These are phyloP conservation scores for Cladosporium velox DNA, from an alignment of 2,329 filamentous ascomycete species.

Conservation along the genomic window DNA sequence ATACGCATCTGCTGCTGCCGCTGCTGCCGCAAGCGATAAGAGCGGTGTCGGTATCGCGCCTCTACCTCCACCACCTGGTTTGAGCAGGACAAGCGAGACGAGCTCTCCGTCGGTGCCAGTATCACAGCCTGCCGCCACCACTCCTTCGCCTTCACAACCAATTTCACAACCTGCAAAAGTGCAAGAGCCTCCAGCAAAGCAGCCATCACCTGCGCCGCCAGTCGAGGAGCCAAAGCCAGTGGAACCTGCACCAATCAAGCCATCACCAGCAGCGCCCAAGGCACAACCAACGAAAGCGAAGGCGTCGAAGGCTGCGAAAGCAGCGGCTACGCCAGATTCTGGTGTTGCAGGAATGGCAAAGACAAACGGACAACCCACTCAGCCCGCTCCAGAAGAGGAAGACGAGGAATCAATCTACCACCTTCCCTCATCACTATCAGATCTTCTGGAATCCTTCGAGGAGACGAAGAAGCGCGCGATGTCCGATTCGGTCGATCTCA, in stretches of 20 bases:
- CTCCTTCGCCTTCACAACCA: conserved; percentile 37
- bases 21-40: conserved; percentile 80
- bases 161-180: conserved; percentile 30
- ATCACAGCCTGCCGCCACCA: conserved; percentile 47
- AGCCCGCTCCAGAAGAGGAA: conserved; percentile 52
- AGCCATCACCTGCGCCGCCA: conserved; percentile 29
- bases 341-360: conserved; percentile 40
- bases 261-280: conserved; percentile 42
- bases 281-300: conserved; percentile 38
- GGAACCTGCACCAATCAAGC: conserved; percentile 30
- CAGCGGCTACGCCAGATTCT: conserved; percentile 37
- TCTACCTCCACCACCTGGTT: conserved; percentile 82
- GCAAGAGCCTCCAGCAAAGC: conserved; percentile 32
- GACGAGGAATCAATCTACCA: conserved; percentile 86
- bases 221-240: conserved; percentile 33
- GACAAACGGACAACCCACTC: conserved; percentile 56
- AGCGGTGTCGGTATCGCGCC: conserved; percentile 88
- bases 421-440: conserved; percentile 82
- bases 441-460: conserved; percentile 89
- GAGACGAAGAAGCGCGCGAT: conserved; percentile 70
- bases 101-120: conserved; percentile 51
- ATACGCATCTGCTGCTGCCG: conserved; percentile 93
- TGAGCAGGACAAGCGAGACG: conserved; percentile 57
- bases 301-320: conserved; percentile 28
- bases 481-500: conserved; percentile 63